Conservation (phyloP, 148 eudicot species). For the Cornus controversa region DNA sequence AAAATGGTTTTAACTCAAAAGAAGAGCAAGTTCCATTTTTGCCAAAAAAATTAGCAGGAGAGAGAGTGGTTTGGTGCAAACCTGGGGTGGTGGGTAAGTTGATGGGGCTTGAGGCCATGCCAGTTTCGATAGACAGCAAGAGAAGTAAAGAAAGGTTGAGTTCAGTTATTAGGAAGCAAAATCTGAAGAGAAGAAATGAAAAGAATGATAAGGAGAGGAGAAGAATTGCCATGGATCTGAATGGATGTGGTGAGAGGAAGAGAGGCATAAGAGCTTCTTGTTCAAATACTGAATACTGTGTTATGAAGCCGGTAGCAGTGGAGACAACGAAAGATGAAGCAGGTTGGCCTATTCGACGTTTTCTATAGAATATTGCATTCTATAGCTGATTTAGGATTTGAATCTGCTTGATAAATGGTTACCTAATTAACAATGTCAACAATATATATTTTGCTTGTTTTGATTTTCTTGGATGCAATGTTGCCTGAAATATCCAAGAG, state of each 20-base stretch:
- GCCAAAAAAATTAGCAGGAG: constrained; percentile 53
- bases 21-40: constrained; percentile 17
- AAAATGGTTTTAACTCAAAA: constrained; percentile 18
- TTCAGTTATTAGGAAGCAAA: constrained; percentile 32
- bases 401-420: too few relatives aligned
- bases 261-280: constrained; percentile 27
- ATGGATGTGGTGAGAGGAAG: constrained; percentile 16
- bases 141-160: constrained; percentile 35
- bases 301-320: constrained; percentile 40
- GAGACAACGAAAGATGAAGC: constrained; percentile 33
- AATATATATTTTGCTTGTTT: too few relatives aligned
- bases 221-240: constrained; percentile 16
- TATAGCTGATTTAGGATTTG: too few relatives aligned
- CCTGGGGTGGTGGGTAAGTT: constrained; percentile 81
- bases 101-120: constrained; percentile 93
- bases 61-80: constrained; percentile 88
- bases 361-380: constrained; percentile 3
- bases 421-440: too few relatives aligned
- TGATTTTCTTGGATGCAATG: too few relatives aligned
- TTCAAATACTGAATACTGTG: constrained; percentile 38
- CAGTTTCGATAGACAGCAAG: constrained; percentile 46
- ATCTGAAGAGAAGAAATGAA: constrained; percentile 39
- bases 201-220: constrained; percentile 41
- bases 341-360: constrained; percentile 28
- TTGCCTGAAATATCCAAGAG: too few relatives aligned